A percentile compares a stretch with the other conserved stretches of the same genome.
Conservation (phyloP, 176 grass and related monocot genomes). For the Aechmea fasciata region DNA sequence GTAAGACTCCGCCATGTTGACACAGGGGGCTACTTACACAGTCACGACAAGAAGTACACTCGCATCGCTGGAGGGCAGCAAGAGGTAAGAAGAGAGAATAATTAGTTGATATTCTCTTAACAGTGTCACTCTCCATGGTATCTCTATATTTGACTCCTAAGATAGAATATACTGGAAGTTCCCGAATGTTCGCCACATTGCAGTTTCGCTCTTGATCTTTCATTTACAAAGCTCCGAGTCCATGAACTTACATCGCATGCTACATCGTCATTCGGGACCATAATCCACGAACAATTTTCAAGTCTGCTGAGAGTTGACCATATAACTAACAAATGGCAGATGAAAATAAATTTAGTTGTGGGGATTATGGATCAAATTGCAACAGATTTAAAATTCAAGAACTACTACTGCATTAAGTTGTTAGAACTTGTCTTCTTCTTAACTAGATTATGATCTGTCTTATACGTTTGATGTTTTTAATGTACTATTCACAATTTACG, state of each 20-base stretch:
- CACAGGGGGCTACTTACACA: conserved; percentile 64
- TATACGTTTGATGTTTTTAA: not conserved
- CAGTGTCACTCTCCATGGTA: not conserved
- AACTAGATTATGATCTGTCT: not conserved
- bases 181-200: not conserved
- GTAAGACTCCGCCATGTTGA: conserved; percentile 62
- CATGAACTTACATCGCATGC: no score
- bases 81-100: conserved; percentile 36
- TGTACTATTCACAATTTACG: conserved; percentile 11
- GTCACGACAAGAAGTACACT: conserved; percentile 74
- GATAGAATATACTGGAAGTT: not conserved
- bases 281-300: no score
- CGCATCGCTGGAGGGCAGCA: conserved; percentile 73
- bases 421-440: no score
- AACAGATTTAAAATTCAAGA: no score
- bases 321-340: no score
- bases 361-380: no score
- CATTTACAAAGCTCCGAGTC: no score
- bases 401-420: no score
- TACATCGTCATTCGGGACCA: no score
- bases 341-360: no score
- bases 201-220: no score
- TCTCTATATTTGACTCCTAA: not conserved
- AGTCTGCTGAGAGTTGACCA: no score
- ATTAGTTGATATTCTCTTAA: not conserved